Evolutionary conservation across 2,329 filamentous ascomycete species (phyloP).

Genomic region (Alternaria atra): DNA sequence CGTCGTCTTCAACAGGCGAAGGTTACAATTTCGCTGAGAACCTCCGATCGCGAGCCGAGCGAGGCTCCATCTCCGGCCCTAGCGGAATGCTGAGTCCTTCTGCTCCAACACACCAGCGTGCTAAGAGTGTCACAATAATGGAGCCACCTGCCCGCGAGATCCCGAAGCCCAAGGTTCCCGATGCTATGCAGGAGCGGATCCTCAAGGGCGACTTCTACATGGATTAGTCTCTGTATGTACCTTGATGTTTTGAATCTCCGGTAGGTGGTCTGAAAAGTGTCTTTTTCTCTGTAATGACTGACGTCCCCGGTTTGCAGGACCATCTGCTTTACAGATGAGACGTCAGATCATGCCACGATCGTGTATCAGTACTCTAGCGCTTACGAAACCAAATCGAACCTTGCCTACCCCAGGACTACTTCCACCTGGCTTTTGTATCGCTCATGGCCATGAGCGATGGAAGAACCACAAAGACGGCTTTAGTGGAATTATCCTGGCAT

Average conservation of each 20-base stretch:
- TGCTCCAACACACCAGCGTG: constrained; percentile 64
- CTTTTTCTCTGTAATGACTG: constrained; percentile 8
- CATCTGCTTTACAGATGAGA: constrained; percentile 16
- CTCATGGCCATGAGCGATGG: constrained; percentile 11
- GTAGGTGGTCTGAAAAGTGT: constrained; percentile 26
- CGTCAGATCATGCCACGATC: constrained; percentile 19
- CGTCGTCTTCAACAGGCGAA: constrained; percentile 74
- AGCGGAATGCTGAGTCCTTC: constrained; percentile 25
- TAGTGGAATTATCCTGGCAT: constrained; percentile 25
- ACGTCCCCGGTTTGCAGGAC: constrained; percentile 9
- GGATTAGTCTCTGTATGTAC: constrained; percentile 67
- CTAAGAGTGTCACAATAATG: constrained; percentile 73
- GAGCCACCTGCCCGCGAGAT: constrained; percentile 65
- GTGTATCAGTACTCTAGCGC: constrained; percentile 29
- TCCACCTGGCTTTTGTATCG: constrained; percentile 6
- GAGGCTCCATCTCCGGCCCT: constrained; percentile 65
- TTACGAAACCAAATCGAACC: constrained; percentile 6
- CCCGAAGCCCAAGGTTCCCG: constrained; percentile 72
- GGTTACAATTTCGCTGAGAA: constrained; percentile 98
- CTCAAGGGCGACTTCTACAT: constrained; percentile 98
- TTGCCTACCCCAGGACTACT: constrained; percentile 11
- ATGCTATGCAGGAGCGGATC: constrained; percentile 96
- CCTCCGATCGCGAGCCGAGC: constrained; percentile 89
- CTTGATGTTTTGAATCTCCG: constrained; percentile 28
- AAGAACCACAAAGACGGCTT: constrained; percentile 23